These are phyloP conservation scores for Yarrowia alimentaria DNA, from an alignment of 805 yeast species.

Conservation along the genomic window DNA sequence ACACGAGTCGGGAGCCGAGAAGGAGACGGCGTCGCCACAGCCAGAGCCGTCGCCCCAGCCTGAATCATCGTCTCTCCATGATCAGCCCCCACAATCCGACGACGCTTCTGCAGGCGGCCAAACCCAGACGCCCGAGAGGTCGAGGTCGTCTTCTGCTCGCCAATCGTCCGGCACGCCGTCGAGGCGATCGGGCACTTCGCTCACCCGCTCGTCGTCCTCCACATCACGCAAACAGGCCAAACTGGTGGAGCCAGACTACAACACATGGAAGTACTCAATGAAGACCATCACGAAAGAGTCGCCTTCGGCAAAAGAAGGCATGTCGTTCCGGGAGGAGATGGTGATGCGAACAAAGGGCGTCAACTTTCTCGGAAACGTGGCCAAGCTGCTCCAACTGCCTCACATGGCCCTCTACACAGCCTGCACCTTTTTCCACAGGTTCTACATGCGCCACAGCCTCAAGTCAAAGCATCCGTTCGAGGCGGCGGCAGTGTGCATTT, in stretches of 20 bases:
- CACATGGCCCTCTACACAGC: slow-evolving; percentile 51
- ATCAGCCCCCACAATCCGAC: too few relatives aligned
- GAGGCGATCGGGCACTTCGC: too few relatives aligned
- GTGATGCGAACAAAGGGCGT: slow-evolving; percentile 50
- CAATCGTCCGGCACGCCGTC: too few relatives aligned
- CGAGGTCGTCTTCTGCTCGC: too few relatives aligned
- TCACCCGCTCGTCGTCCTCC: too few relatives aligned
- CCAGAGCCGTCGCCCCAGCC: too few relatives aligned
- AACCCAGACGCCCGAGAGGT: too few relatives aligned
- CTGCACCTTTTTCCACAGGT: slow-evolving; percentile 50
- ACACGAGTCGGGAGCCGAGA: too few relatives aligned
- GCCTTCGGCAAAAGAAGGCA: slow-evolving; percentile 41
- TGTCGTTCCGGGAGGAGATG: slow-evolving; percentile 44
- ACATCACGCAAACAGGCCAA: not conserved
- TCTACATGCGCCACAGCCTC: slow-evolving; percentile 49
- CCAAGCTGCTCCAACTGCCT: slow-evolving; percentile 48
- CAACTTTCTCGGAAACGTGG: slow-evolving; percentile 47
- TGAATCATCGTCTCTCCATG: too few relatives aligned
- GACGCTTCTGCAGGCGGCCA: too few relatives aligned
- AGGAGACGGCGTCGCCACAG: too few relatives aligned
- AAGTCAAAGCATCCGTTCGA: slow-evolving; percentile 49
- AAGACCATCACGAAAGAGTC: slow-evolving; percentile 36
- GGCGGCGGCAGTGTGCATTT: slow-evolving; percentile 50
- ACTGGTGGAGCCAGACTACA: not conserved
- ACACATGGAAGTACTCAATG: slow-evolving; percentile 25